Percentiles rank a stretch among this genome's conserved stretches.
Evolutionary conservation across 2,329 filamentous ascomycete genomes (phyloP).

Genomic region (Aspergillus intermedius): DNA sequence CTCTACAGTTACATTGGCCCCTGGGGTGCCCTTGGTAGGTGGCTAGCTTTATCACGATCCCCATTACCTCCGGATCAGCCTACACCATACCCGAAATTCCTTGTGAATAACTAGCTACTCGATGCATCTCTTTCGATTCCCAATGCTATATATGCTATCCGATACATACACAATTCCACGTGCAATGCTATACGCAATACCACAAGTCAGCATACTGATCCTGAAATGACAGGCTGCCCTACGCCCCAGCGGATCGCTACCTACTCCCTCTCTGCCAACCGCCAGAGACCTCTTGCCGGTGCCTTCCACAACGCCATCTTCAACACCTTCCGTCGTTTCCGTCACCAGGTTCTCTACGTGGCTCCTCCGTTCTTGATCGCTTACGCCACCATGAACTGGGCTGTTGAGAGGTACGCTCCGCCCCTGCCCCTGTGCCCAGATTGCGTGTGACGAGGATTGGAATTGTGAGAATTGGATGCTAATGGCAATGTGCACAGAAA

Average conservation of each 20-base stretch:
- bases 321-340: conserved; percentile 87
- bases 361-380: conserved; percentile 68
- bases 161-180: too few species aligned
- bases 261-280: conserved; percentile 79
- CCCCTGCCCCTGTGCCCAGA: not conserved
- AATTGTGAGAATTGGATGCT: not conserved
- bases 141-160: too few species aligned
- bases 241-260: conserved; percentile 53
- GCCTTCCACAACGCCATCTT: conserved; percentile 76
- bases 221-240: conserved; percentile 22
- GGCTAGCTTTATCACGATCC: too few species aligned
- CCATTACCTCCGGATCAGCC: too few species aligned
- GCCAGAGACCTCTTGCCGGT: conserved; percentile 79
- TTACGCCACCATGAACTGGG: conserved; percentile 86
- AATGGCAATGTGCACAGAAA: conserved; percentile 31
- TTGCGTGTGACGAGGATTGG: not conserved
- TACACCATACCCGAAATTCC: too few species aligned
- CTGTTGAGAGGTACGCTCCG: conserved; percentile 69
- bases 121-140: too few species aligned
- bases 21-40: conserved; percentile 72
- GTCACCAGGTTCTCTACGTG: conserved; percentile 82
- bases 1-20: conserved; percentile 60
- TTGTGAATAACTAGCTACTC: too few species aligned
- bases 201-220: not conserved
- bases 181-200: not conserved